Evolutionary conservation across 1,284 basidiomycete genomes (phyloP).

Genomic region (Boletus smithii): DNA sequence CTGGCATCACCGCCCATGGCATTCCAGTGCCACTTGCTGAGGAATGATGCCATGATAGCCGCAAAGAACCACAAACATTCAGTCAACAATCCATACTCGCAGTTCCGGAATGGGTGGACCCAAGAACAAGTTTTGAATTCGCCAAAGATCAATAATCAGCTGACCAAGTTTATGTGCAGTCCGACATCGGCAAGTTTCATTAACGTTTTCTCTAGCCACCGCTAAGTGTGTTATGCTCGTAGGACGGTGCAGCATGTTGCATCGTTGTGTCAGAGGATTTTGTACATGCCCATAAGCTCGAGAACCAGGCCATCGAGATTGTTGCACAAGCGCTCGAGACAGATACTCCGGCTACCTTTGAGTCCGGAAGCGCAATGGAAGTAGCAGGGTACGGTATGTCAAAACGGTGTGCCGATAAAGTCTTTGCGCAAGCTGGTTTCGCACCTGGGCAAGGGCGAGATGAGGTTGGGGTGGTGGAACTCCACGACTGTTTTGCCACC

Average conservation of each 20-base stretch:
- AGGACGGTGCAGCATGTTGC: constrained; percentile 71
- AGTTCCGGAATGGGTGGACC: constrained; percentile 76
- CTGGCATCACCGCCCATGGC: not conserved
- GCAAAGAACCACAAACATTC: constrained; percentile 85
- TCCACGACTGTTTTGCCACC: constrained; percentile 84
- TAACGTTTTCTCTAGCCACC: not conserved
- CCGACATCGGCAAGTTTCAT: constrained; percentile 59
- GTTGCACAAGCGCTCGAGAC: constrained; percentile 63
- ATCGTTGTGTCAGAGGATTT: constrained; percentile 80
- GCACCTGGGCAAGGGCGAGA: constrained; percentile 60
- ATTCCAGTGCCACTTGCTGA: not conserved
- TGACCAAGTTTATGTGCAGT: constrained; percentile 85
- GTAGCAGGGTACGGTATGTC: constrained; percentile 77
- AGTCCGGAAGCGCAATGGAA: constrained; percentile 66
- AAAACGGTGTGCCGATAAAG: constrained; percentile 65
- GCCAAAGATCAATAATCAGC: constrained; percentile 63
- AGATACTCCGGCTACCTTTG: constrained; percentile 60
- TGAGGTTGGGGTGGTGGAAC: constrained; percentile 75
- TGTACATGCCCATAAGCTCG: constrained; percentile 67
- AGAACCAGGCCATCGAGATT: constrained; percentile 85
- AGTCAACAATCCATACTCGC: constrained; percentile 80
- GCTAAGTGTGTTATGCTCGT: not conserved
- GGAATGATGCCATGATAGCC: constrained; percentile 38
- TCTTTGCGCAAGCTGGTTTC: constrained; percentile 70
- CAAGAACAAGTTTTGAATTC: constrained; percentile 69